Percentiles rank a stretch among this genome's conserved stretches.
These are phyloP conservation scores for Gracilaria caudata DNA, from an alignment of 23 red algal species.

Conservation along the genomic window DNA sequence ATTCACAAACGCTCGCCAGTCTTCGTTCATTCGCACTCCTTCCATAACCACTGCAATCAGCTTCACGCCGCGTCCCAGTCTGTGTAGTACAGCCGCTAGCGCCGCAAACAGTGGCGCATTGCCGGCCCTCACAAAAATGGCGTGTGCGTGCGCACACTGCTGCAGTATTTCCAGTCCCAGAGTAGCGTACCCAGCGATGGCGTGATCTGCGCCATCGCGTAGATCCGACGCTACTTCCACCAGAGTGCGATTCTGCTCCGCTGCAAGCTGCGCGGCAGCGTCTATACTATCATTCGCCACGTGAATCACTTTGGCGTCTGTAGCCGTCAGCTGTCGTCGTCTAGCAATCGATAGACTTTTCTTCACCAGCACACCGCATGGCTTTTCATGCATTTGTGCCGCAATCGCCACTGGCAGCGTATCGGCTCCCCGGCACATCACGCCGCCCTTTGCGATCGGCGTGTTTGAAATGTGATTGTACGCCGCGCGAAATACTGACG, in stretches of 20 bases:
- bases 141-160: conserved; percentile 38
- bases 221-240: conserved; percentile 40
- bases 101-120: conserved; percentile 36
- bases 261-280: neutral
- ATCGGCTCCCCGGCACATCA: conserved; percentile 20
- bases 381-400: conserved; percentile 48
- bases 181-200: conserved; percentile 42
- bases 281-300: conserved; percentile 11
- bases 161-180: conserved; percentile 47
- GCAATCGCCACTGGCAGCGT: conserved; percentile 31
- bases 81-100: conserved; percentile 39
- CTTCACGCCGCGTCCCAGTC: conserved; percentile 44
- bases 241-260: conserved; percentile 35
- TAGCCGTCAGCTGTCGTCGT: conserved; percentile 5
- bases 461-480: conserved; percentile 52
- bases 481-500: conserved; percentile 40
- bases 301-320: conserved; percentile 19
- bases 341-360: conserved; percentile 7
- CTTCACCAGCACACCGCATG: conserved; percentile 28
- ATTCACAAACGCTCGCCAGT: conserved; percentile 46
- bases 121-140: conserved; percentile 39
- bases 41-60: conserved; percentile 32
- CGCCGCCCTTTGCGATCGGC: conserved; percentile 25
- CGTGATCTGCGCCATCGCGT: conserved; percentile 9
- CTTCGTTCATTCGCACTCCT: conserved; percentile 24